Percentiles rank a stretch among this genome's conserved stretches.
phyloP scores from a whole-genome alignment of 345 rosid genomes.

The Citrus hindsii region DNA sequence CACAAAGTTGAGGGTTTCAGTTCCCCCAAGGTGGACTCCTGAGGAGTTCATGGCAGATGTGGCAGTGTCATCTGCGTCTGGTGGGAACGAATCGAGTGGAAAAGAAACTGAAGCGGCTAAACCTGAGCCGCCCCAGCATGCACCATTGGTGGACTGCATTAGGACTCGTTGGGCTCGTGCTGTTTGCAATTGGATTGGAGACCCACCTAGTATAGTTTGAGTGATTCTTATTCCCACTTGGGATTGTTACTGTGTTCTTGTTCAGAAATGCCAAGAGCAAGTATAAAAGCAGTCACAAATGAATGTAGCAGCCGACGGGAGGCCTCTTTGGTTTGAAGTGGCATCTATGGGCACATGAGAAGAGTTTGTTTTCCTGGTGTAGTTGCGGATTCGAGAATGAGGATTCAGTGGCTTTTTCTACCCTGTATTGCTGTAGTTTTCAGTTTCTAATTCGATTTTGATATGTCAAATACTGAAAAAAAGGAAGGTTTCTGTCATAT shows the following conservation, averaged over 20 bases:
- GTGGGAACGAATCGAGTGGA: conserved; percentile 29
- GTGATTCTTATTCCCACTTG: not conserved
- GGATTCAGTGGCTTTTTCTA: conserved; percentile 9
- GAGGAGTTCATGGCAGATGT: conserved; percentile 88
- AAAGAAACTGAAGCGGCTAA: conserved; percentile 61
- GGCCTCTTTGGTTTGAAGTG: conserved; percentile 1
- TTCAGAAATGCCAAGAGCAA: not conserved
- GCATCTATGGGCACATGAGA: not conserved
- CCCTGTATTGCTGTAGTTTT: conserved; percentile 25
- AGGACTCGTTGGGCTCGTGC: conserved; percentile 96
- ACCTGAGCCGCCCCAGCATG: conserved; percentile 78
- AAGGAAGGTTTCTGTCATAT: conserved; percentile 1
- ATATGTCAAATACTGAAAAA: conserved; percentile 7
- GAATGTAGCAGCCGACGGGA: not conserved
- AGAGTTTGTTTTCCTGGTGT: conserved; percentile 9
- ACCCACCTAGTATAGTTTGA: conserved; percentile 97
- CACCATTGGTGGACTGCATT: conserved; percentile 91
- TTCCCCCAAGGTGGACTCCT: conserved; percentile 99
- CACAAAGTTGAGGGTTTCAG: conserved; percentile 85
- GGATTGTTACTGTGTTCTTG: not conserved
- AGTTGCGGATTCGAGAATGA: conserved; percentile 5
- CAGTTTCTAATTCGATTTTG: conserved; percentile 25
- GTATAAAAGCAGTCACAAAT: not conserved
- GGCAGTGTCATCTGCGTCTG: conserved; percentile 38
- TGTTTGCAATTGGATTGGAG: conserved; percentile 84